These are phyloP conservation scores for Phytophthora litchii DNA, from an alignment of 352 stramenopile genomes.

Conservation along the genomic window DNA sequence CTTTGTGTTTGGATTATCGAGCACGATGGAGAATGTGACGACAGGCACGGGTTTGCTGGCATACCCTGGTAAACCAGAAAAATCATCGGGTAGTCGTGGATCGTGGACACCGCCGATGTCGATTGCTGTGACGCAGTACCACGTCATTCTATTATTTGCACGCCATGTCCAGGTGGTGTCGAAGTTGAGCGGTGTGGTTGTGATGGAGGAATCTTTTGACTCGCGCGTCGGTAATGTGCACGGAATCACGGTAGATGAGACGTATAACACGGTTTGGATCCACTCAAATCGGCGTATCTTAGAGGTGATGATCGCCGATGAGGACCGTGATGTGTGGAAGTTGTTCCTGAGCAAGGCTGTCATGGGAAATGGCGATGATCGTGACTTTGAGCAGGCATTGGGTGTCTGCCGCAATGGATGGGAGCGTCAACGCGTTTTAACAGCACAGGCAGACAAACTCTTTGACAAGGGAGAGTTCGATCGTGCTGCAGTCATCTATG, in stretches of 20 bases:
- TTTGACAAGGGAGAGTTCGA: slow-evolving; percentile 89
- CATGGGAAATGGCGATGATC: slow-evolving; percentile 62
- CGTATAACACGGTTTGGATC: slow-evolving; percentile 86
- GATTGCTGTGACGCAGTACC: slow-evolving; percentile 91
- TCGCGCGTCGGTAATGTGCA: slow-evolving; percentile 73
- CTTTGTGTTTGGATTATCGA: slow-evolving; percentile 74
- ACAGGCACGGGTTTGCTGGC: slow-evolving; percentile 73
- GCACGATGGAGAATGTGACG: slow-evolving; percentile 84
- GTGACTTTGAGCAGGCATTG: slow-evolving; percentile 91
- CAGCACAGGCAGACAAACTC: slow-evolving; percentile 89
- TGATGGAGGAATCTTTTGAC: slow-evolving; percentile 87
- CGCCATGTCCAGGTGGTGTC: slow-evolving; percentile 84
- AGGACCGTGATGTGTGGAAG: slow-evolving; percentile 94
- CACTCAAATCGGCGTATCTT: slow-evolving; percentile 83
- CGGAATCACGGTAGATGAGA: slow-evolving; percentile 72
- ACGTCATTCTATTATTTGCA: slow-evolving; percentile 91
- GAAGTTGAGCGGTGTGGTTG: slow-evolving; percentile 86
- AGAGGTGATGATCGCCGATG: slow-evolving; percentile 79
- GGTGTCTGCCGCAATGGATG: slow-evolving; percentile 81
- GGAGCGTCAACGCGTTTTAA: slow-evolving; percentile 87
- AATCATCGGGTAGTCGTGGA: slow-evolving; percentile 37
- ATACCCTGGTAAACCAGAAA: slow-evolving; percentile 71
- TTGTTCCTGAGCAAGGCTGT: slow-evolving; percentile 91
- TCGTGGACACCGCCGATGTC: slow-evolving; percentile 77
- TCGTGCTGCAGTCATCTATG: slow-evolving; percentile 88